Conservation (phyloP, 371 early-diverging fungal species). For the Saksenaea vasiformis region DNA sequence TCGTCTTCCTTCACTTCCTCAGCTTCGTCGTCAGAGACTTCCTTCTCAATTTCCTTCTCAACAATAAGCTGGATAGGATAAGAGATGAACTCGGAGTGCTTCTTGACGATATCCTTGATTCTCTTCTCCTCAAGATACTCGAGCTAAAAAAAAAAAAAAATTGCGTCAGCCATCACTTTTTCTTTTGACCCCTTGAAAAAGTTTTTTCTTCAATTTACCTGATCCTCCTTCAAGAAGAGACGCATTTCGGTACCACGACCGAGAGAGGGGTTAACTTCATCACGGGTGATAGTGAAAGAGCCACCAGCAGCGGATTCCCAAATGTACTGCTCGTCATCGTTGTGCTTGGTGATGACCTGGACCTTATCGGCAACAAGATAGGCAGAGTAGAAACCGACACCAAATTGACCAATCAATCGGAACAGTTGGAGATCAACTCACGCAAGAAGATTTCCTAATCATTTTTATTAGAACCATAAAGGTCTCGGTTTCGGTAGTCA, state of each 20-base stretch:
- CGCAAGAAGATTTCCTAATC: conserved; percentile 79
- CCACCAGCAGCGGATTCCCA: conserved; percentile 74
- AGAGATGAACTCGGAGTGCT: conserved; percentile 82
- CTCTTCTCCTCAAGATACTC: conserved; percentile 57
- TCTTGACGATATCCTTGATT: conserved; percentile 71
- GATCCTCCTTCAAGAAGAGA: conserved; percentile 81
- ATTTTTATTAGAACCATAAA: conserved; percentile 92
- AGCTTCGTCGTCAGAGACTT: conserved; percentile 81
- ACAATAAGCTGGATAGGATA: conserved; percentile 57
- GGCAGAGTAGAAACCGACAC: conserved; percentile 91
- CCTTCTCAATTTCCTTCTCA: conserved; percentile 75
- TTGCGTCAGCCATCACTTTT: neutral
- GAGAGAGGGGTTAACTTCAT: conserved; percentile 65
- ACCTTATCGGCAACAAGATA: conserved; percentile 86
- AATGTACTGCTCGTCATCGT: conserved; percentile 71
- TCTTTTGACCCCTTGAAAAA: conserved; percentile 37
- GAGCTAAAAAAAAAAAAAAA: conserved; percentile 31
- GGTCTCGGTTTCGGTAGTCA: conserved; percentile 60
- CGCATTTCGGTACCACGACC: conserved; percentile 80
- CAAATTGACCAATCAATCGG: conserved; percentile 95
- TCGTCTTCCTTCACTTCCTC: conserved; percentile 62
- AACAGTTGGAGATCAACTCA: conserved; percentile 86
- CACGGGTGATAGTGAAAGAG: conserved; percentile 76
- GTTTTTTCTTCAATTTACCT: conserved; percentile 53
- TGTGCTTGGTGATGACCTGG: conserved; percentile 81